phyloP scores from a whole-genome alignment of 805 yeast species.

The Candida quercuum region DNA sequence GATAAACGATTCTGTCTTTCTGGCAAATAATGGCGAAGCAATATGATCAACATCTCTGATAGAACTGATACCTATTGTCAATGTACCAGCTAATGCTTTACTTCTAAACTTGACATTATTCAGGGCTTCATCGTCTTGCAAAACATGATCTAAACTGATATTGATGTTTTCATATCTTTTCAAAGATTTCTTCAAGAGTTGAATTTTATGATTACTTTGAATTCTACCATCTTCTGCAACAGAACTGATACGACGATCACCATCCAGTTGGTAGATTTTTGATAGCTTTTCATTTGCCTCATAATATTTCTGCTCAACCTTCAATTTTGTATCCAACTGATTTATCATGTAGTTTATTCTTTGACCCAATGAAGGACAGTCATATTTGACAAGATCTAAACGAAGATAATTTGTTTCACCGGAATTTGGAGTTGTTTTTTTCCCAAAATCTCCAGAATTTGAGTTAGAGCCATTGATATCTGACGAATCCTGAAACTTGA shows the following conservation, averaged over 20 bases:
- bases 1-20: slow-evolving; percentile 74
- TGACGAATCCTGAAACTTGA: slow-evolving; percentile 32
- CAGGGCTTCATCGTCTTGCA: slow-evolving; percentile 59
- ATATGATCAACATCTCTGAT: slow-evolving; percentile 91
- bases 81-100: slow-evolving; percentile 77
- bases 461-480: background rate
- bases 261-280: slow-evolving; percentile 81
- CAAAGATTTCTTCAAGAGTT: slow-evolving; percentile 73
- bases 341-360: slow-evolving; percentile 94
- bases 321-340: slow-evolving; percentile 87
- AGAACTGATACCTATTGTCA: slow-evolving; percentile 67
- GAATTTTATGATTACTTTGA: slow-evolving; percentile 83
- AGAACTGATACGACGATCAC: slow-evolving; percentile 77
- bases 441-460: background rate
- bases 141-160: slow-evolving; percentile 56
- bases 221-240: slow-evolving; percentile 86
- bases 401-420: slow-evolving; percentile 46
- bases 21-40: slow-evolving; percentile 73
- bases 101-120: slow-evolving; percentile 71
- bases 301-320: slow-evolving; percentile 89
- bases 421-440: slow-evolving; percentile 25
- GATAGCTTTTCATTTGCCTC: slow-evolving; percentile 89
- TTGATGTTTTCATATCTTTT: slow-evolving; percentile 89
- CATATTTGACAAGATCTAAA: slow-evolving; percentile 82
- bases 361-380: slow-evolving; percentile 92